Conservation (phyloP, 495 filamentous ascomycete species). For the Xylaria curta region DNA sequence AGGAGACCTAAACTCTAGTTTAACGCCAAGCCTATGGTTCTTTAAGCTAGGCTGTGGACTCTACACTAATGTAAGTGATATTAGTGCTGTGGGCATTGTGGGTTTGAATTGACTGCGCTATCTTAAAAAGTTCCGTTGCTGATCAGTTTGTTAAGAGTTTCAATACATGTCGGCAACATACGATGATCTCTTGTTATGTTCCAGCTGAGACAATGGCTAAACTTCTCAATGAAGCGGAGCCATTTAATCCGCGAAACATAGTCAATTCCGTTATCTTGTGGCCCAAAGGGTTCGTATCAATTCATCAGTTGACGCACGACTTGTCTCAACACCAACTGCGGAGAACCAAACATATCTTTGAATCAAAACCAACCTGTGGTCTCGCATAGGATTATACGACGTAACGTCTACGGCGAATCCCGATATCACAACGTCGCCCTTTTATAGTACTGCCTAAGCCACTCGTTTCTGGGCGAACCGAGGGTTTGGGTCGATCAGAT, state of each 20-base stretch:
- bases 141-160: conserved; percentile 1
- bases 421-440: conserved; percentile 2
- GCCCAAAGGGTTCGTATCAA: neutral
- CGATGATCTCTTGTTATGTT: neutral
- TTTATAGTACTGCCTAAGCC: neutral
- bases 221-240: neutral
- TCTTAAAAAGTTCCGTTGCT: neutral
- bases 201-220: neutral
- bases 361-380: neutral
- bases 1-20: neutral
- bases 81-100: conserved; percentile 10
- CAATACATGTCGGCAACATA: neutral
- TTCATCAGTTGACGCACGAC: conserved; percentile 1
- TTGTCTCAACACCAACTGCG: conserved; percentile 1
- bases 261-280: neutral
- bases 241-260: neutral
- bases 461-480: conserved; percentile 7
- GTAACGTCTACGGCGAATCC: conserved; percentile 3
- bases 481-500: conserved; percentile 16
- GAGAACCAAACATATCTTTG: neutral
- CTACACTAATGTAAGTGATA: conserved; percentile 1
- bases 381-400: neutral
- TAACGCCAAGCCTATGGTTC: conserved; percentile 13
- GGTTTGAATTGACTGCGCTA: neutral
- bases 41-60: neutral